Evolutionary conservation across 1,284 basidiomycete species (phyloP).

Genomic region (Apiotrichum gracile): DNA sequence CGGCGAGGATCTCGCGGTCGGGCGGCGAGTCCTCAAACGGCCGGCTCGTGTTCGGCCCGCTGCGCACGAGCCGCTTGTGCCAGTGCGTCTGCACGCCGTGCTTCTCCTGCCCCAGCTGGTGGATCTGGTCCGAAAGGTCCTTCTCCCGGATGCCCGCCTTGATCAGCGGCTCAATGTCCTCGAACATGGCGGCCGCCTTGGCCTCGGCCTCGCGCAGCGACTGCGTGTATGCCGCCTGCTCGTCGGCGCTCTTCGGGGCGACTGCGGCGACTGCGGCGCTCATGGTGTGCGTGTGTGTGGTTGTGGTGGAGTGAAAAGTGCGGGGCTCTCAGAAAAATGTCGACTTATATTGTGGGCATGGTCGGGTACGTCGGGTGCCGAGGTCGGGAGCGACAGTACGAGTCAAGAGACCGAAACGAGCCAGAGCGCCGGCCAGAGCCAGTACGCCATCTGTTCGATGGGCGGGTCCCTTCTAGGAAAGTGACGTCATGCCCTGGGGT

Average conservation of each 20-base stretch:
- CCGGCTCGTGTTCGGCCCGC: constrained; percentile 13
- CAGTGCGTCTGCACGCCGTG: constrained; percentile 15
- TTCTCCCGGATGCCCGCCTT: constrained; percentile 12
- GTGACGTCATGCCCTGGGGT: too few relatives aligned
- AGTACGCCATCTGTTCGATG: too few relatives aligned
- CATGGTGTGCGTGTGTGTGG: background rate
- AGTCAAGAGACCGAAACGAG: too few relatives aligned
- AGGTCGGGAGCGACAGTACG: too few relatives aligned
- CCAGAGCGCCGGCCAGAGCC: too few relatives aligned
- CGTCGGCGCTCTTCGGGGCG: constrained; percentile 1
- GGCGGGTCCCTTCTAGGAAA: too few relatives aligned
- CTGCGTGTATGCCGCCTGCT: constrained; percentile 10
- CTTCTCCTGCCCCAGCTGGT: constrained; percentile 8
- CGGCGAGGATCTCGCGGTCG: constrained; percentile 9
- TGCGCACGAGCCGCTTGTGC: constrained; percentile 18
- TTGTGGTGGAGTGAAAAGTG: background rate
- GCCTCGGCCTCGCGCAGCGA: constrained; percentile 8
- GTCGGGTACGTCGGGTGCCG: too few relatives aligned
- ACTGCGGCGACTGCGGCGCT: background rate
- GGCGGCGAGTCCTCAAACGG: constrained; percentile 19
- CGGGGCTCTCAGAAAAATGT: too few relatives aligned
- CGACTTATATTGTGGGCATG: too few relatives aligned
- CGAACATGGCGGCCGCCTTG: constrained; percentile 13
- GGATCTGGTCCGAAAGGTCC: constrained; percentile 13
- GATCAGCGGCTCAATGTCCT: constrained; percentile 12